Evolutionary conservation across 2,329 filamentous ascomycete species (phyloP), one percentile per base, ranked within the genome.

Genomic region (Lojkania enalia): DNA sequence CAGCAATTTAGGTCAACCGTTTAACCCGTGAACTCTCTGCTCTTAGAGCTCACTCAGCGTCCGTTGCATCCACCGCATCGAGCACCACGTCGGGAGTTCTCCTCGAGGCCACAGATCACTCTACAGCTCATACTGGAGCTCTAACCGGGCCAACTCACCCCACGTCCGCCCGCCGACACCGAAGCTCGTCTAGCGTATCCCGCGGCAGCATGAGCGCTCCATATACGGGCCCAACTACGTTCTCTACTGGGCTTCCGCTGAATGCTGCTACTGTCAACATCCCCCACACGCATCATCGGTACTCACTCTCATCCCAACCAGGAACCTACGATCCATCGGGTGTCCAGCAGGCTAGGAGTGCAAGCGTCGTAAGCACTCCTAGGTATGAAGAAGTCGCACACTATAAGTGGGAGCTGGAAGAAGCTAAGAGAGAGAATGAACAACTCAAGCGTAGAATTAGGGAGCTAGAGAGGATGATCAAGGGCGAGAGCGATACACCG

Each of bases 21-120:
- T 79, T 97, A 21, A 95, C 89, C 0, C 87, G 92, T 45, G 92
- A 97, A 67, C 83, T 97, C 25, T 85, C 86, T 13, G 77, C 90
- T 40, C 83, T 97, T n/a, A 87, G 91, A 46, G 80, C 83, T 18
- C 82, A 82, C 62, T 82, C 82, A 6, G 79, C 81, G 4, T 84
- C 80, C 1, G 81, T 84, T 20, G 80, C 81, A 37, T 84, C 80
- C 6, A 85, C 80, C 5, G 60, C 71, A 32, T 69, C 78, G 7
- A 81, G 79, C n/a, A 79, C 79, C 7, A 75, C 77, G 27, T 81
- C 79, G 2, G 64, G 77, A 45, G 66, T 67, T 14, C 62, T 72
- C 13, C 61, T 74, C 21, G 72, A 75, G 47, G 66, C 70, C 25
- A 74, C 76, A 33, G 79, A 82, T 37, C 62, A 72, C 1, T 70